These are phyloP conservation scores for Tylopilus felleus DNA, from an alignment of 768 basidiomycete genomes.

Conservation along the genomic window DNA sequence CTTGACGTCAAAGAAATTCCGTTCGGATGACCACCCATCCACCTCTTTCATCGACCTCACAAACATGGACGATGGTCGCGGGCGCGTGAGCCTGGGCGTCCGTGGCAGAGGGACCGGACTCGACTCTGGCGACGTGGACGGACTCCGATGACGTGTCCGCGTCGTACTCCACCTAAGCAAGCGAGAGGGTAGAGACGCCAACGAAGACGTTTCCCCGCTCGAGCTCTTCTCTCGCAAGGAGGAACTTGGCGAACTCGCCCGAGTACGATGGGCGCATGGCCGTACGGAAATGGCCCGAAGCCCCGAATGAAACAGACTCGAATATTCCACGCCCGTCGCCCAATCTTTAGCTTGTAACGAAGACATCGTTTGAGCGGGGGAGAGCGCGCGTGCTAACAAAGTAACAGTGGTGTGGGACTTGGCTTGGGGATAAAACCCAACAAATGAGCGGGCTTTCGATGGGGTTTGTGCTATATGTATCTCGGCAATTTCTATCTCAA, in stretches of 20 bases:
- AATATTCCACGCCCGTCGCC: slow-evolving; percentile 32
- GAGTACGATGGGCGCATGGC: slow-evolving; percentile 5
- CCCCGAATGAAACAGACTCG: slow-evolving; percentile 35
- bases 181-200: slow-evolving; percentile 5
- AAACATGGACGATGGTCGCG: slow-evolving; percentile 17
- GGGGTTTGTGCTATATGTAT: slow-evolving; percentile 26
- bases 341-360: slow-evolving; percentile 31
- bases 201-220: not conserved
- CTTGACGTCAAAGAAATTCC: not conserved
- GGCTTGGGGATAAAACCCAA: not conserved
- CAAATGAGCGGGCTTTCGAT: not conserved
- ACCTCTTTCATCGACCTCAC: slow-evolving; percentile 11
- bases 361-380: slow-evolving; percentile 19
- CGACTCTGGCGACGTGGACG: slow-evolving; percentile 4
- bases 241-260: slow-evolving; percentile 8
- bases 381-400: not conserved
- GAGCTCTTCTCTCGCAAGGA: not conserved
- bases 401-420: not conserved
- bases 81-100: not conserved
- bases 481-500: slow-evolving; percentile 15
- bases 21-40: slow-evolving; percentile 6
- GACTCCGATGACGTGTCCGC: slow-evolving; percentile 1
- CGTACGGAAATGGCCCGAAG: slow-evolving; percentile 28
- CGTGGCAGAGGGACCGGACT: not conserved
- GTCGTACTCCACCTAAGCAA: slow-evolving; percentile 4